Conservation (phyloP, 768 basidiomycete genomes). For the Tulasnella sp. region DNA sequence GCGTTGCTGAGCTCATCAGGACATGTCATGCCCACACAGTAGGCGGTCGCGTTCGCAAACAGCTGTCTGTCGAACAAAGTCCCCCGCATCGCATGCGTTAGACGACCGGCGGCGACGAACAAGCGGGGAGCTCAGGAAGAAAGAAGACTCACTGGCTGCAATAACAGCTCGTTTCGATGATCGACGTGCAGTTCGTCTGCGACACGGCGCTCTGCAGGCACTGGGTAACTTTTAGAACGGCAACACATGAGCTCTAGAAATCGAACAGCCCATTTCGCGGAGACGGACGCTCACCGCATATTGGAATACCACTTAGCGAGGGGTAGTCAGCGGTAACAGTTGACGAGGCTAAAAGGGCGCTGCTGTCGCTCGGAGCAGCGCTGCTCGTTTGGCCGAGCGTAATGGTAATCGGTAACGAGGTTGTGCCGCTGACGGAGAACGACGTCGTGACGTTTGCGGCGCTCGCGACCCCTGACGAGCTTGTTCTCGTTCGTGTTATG, state of each 20-base stretch:
- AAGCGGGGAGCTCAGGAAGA: background rate
- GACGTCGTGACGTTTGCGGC: slow-evolving; percentile 2
- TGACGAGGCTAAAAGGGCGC: background rate
- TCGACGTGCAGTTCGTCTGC: slow-evolving; percentile 15
- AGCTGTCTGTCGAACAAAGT: slow-evolving; percentile 11
- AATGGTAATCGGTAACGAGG: background rate
- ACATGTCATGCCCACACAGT: slow-evolving; percentile 23
- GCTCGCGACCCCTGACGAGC: background rate
- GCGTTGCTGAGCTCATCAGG: slow-evolving; percentile 15
- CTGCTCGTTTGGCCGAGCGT: background rate
- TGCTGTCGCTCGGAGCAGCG: background rate
- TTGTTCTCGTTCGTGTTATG: background rate
- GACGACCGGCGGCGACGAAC: background rate
- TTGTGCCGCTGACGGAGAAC: slow-evolving; percentile 2
- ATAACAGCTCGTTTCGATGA: slow-evolving; percentile 30
- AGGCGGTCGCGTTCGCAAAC: slow-evolving; percentile 23
- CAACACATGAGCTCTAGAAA: background rate
- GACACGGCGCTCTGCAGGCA: slow-evolving; percentile 22
- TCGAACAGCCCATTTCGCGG: background rate
- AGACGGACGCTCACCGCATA: slow-evolving; percentile 4
- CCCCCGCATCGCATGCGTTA: background rate
- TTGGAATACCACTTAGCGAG: slow-evolving; percentile 7
- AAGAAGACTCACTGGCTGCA: background rate
- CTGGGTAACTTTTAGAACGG: slow-evolving; percentile 18
- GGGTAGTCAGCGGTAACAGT: slow-evolving; percentile 3